Percentiles rank a stretch among this genome's conserved stretches.
These are phyloP conservation scores for Hapsidospora chrysogenum DNA, from an alignment of 495 filamentous ascomycete species.

Conservation along the genomic window DNA sequence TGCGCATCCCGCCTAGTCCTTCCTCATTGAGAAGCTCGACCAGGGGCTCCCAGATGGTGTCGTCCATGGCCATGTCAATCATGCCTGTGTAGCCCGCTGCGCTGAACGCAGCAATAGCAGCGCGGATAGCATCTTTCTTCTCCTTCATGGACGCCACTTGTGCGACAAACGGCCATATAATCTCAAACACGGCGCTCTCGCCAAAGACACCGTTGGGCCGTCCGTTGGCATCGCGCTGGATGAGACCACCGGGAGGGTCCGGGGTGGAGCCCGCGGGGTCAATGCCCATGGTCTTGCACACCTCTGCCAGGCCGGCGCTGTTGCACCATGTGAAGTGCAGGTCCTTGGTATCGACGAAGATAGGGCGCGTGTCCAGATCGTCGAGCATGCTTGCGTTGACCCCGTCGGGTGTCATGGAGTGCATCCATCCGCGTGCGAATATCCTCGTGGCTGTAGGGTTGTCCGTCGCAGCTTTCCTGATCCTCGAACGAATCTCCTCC, in stretches of 20 bases:
- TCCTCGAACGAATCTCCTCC: slow-evolving; percentile 30
- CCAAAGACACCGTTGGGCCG: slow-evolving; percentile 36
- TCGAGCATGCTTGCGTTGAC: slow-evolving; percentile 38
- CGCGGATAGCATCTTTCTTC: slow-evolving; percentile 30
- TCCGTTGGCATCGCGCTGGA: slow-evolving; percentile 35
- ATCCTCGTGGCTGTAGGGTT: slow-evolving; percentile 34
- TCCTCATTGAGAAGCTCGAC: slow-evolving; percentile 23
- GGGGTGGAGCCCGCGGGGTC: slow-evolving; percentile 19
- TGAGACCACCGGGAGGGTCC: slow-evolving; percentile 38
- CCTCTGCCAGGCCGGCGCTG: slow-evolving; percentile 33
- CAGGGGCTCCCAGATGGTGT: slow-evolving; percentile 39
- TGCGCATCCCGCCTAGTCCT: slow-evolving; percentile 32
- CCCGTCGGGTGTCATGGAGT: slow-evolving; percentile 33
- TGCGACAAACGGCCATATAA: slow-evolving; percentile 43
- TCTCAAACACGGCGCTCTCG: slow-evolving; percentile 37
- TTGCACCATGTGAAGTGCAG: slow-evolving; percentile 49
- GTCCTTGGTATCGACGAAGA: slow-evolving; percentile 45
- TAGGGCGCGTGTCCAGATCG: slow-evolving; percentile 36
- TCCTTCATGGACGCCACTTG: slow-evolving; percentile 31
- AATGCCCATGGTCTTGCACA: slow-evolving; percentile 11
- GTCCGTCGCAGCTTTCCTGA: slow-evolving; percentile 30
- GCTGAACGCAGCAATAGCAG: slow-evolving; percentile 34
- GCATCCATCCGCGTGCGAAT: slow-evolving; percentile 44
- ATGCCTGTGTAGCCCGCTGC: slow-evolving; percentile 42
- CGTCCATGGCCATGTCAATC: slow-evolving; percentile 59